Evolutionary conservation across 129 eudicot genomes (phyloP).

Genomic region (Flaveria robusta): DNA sequence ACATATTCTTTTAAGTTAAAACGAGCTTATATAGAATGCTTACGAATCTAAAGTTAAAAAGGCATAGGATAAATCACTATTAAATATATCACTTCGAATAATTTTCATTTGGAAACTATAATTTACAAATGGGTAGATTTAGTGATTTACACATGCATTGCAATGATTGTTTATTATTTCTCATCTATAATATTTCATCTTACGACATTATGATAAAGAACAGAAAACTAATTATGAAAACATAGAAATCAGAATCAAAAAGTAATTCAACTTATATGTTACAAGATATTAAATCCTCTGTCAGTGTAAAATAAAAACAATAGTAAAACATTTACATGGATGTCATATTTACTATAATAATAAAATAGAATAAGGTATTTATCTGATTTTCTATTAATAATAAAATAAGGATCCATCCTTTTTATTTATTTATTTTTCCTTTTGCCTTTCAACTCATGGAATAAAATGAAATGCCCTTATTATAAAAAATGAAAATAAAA

Average conservation of each 20-base stretch:
- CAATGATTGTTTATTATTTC: constrained; percentile 21
- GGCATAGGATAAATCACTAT: not conserved
- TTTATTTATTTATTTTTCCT: not conserved
- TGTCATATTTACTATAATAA: not conserved
- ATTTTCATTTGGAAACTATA: not conserved
- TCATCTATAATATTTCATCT: constrained; percentile 6
- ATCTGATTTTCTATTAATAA: not conserved
- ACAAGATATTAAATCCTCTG: not conserved
- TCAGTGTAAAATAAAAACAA: not conserved
- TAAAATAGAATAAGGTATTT: not conserved
- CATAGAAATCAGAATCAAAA: not conserved
- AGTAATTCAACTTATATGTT: not conserved
- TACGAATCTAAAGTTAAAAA: not conserved
- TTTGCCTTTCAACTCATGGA: too few species aligned
- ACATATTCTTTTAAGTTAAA: too few species aligned
- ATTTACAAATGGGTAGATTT: constrained; percentile 5
- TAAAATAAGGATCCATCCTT: not conserved
- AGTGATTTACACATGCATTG: constrained; percentile 24
- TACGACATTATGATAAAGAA: constrained; percentile 8
- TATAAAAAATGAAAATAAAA: too few species aligned
- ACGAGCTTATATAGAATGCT: too few species aligned
- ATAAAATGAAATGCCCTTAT: too few species aligned
- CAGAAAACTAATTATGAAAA: constrained; percentile 8
- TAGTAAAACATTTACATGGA: not conserved
- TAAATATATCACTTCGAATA: not conserved